These are phyloP conservation scores for Scorias spongiosa DNA, from an alignment of 2,329 filamentous ascomycete species.

Conservation along the genomic window DNA sequence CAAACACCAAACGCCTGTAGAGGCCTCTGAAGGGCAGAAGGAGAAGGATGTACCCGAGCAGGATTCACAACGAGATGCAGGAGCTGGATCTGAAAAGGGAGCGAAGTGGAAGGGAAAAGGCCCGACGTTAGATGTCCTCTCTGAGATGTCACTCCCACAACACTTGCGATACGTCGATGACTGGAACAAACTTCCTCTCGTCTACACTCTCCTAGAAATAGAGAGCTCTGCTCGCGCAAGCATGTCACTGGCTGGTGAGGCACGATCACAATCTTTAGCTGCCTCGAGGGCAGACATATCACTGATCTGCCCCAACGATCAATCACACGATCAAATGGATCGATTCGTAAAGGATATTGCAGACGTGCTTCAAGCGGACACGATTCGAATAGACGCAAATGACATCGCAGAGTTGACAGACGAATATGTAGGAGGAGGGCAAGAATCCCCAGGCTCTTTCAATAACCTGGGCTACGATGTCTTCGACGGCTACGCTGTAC, in stretches of 20 bases:
- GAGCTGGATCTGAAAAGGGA: background rate
- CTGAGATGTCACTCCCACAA: background rate
- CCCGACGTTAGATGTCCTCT: background rate
- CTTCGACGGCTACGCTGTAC: conserved; percentile 25
- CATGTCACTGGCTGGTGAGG: background rate
- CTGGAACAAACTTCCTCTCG: background rate
- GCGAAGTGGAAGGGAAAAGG: background rate
- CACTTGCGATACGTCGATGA: background rate
- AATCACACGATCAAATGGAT: conserved; percentile 39
- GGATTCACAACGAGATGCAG: background rate
- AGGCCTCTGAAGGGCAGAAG: background rate
- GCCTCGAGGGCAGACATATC: conserved; percentile 16
- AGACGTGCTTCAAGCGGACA: conserved; percentile 44
- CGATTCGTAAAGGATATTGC: conserved; percentile 50
- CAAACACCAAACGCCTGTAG: background rate
- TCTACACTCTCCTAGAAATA: conserved; percentile 9
- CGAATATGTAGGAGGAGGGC: conserved; percentile 46
- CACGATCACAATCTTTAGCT: conserved; percentile 5
- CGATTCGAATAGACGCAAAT: conserved; percentile 53
- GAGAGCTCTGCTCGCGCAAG: conserved; percentile 12
- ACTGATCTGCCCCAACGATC: conserved; percentile 38
- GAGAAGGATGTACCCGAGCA: background rate
- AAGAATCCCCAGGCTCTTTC: conserved; percentile 34
- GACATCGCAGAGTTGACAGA: conserved; percentile 56
- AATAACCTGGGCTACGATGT: conserved; percentile 38